A percentile compares a stretch with the other conserved stretches of the same genome.
These are phyloP conservation scores for Annona cherimola DNA, from an alignment of 164 flowering plant genomes.

Conservation along the genomic window DNA sequence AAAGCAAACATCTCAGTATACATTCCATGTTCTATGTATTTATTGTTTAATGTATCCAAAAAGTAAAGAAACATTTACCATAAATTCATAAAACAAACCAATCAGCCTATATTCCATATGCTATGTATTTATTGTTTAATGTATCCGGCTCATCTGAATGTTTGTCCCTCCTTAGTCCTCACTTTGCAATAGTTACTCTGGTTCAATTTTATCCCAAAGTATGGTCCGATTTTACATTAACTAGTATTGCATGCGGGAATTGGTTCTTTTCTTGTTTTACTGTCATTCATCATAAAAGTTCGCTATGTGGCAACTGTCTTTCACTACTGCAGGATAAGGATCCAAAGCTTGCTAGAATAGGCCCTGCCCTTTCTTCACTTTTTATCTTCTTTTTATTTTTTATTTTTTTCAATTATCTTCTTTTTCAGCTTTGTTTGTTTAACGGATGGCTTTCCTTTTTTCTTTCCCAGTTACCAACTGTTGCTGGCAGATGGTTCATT, in stretches of 20 bases:
- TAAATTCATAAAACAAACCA: neutral
- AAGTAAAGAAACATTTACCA: too few species aligned
- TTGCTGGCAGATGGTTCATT: too few species aligned
- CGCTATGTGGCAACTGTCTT: neutral
- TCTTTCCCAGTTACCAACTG: neutral
- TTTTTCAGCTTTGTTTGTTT: neutral
- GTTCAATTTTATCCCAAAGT: neutral
- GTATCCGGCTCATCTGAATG: neutral
- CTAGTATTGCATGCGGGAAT: neutral
- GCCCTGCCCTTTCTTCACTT: neutral
- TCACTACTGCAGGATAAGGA: too few species aligned
- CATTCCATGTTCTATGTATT: neutral
- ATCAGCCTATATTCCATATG: neutral
- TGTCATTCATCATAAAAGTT: neutral
- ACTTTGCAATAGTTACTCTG: neutral
- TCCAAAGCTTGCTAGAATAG: neutral
- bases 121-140: neutral
- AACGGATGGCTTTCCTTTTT: neutral
- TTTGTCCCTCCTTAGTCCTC: neutral
- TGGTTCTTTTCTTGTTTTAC: neutral
- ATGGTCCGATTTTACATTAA: too few species aligned
- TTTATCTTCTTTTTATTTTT: too few species aligned
- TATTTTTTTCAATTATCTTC: neutral
- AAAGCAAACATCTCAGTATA: neutral
- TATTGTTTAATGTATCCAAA: neutral